Evolutionary conservation across 164 flowering plant species (phyloP).

Genomic region (Aristolochia contorta): DNA sequence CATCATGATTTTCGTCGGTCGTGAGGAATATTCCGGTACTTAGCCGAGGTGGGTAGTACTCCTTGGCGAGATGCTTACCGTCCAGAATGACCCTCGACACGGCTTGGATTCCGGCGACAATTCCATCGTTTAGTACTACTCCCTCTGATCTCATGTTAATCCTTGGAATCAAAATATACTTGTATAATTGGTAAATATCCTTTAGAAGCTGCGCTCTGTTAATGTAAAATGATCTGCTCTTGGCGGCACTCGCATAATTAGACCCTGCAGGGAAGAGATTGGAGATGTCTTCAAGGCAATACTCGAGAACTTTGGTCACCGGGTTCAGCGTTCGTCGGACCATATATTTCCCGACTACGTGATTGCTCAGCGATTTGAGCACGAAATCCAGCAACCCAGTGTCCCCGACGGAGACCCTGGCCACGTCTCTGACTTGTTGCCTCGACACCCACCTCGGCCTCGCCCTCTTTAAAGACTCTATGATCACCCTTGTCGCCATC

Average conservation of each 20-base stretch:
- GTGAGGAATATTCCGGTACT: constrained; percentile 1
- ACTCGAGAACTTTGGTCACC: constrained; percentile 87
- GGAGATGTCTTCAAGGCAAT: constrained; percentile 71
- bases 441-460: constrained; percentile 78
- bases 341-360: constrained; percentile 64
- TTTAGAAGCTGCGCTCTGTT: constrained; percentile 45
- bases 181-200: constrained; percentile 58
- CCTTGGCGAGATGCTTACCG: constrained; percentile 55
- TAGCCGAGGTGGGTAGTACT: constrained; percentile 20
- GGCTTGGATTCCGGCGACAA: constrained; percentile 25
- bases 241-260: constrained; percentile 13
- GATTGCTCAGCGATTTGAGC: constrained; percentile 85
- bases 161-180: too few relatives aligned
- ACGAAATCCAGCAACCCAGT: constrained; percentile 89
- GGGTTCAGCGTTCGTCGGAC: constrained; percentile 84
- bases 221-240: constrained; percentile 19
- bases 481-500: constrained; percentile 75
- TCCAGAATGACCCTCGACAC: constrained; percentile 69
- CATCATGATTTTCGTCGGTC: constrained; percentile 13
- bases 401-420: constrained; percentile 80
- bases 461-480: constrained; percentile 59
- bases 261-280: too few relatives aligned
- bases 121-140: constrained; percentile 19
- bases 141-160: too few relatives aligned
- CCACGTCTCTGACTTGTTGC: constrained; percentile 89